phyloP scores from a whole-genome alignment of 2,329 filamentous ascomycete genomes.

The Zymoseptoria passerinii region DNA sequence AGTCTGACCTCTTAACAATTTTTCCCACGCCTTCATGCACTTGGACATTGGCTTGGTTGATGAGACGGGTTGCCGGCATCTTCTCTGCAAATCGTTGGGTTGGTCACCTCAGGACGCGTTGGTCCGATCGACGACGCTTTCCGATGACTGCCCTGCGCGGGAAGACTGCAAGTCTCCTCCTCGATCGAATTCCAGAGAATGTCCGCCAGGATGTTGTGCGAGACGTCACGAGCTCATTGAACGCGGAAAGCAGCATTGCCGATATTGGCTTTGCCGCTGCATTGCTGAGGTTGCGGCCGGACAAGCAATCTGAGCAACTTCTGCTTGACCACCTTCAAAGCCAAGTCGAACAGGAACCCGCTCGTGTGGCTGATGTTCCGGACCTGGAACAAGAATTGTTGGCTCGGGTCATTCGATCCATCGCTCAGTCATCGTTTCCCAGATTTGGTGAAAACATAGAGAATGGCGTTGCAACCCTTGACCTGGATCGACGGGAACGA shows the following conservation, averaged over 20 bases:
- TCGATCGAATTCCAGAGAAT: slow-evolving; percentile 14
- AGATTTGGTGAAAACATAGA: not conserved
- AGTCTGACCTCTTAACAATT: not conserved
- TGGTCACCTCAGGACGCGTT: not conserved
- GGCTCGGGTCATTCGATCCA: not conserved
- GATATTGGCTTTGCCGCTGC: slow-evolving; percentile 17
- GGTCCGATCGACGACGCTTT: slow-evolving; percentile 2
- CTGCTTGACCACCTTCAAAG: slow-evolving; percentile 10
- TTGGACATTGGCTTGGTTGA: not conserved
- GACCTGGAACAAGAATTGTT: slow-evolving; percentile 11
- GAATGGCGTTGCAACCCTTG: not conserved
- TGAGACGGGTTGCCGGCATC: not conserved
- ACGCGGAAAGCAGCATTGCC: slow-evolving; percentile 7
- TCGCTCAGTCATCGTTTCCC: not conserved
- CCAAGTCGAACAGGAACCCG: slow-evolving; percentile 9
- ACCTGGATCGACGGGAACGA: not conserved
- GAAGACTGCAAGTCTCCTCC: slow-evolving; percentile 16
- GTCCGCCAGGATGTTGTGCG: slow-evolving; percentile 14
- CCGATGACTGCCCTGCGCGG: slow-evolving; percentile 12
- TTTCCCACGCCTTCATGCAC: not conserved
- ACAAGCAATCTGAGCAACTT: slow-evolving; percentile 2
- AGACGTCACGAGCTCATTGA: slow-evolving; percentile 12
- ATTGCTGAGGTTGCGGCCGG: slow-evolving; percentile 10
- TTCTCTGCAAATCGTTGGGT: not conserved
- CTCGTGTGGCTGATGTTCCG: slow-evolving; percentile 11